Evolutionary conservation across 73 alveolate genomes (phyloP).

Genomic region (Loxodes magnus): DNA sequence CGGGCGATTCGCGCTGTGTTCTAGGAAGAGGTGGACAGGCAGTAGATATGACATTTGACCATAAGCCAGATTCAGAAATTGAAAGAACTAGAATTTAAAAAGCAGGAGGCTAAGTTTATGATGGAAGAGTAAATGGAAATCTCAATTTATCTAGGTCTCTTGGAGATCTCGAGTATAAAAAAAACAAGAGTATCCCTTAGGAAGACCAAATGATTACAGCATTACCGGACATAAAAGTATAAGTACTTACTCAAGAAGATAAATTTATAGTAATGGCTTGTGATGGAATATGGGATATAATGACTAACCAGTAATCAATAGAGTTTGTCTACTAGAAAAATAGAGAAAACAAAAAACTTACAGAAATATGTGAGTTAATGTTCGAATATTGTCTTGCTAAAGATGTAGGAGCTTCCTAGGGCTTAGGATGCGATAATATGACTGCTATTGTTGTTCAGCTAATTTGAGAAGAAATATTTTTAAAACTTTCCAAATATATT

Average conservation of each 20-base stretch:
- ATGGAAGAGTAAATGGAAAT: constrained; percentile 61
- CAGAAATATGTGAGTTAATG: constrained; percentile 41
- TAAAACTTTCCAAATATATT: no score
- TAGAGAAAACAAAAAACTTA: constrained; percentile 3
- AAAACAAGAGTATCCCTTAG: constrained; percentile 57
- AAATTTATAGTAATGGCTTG: constrained; percentile 35
- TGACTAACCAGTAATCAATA: constrained; percentile 18
- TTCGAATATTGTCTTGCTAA: constrained; percentile 55
- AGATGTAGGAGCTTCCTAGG: constrained; percentile 41
- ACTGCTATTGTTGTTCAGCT: constrained; percentile 45
- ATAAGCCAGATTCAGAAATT: constrained; percentile 65
- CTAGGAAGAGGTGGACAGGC: constrained; percentile 61
- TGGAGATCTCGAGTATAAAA: constrained; percentile 89
- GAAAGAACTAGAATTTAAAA: constrained; percentile 62
- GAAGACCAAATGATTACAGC: constrained; percentile 85
- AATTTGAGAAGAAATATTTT: no score
- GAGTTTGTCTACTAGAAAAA: constrained; percentile 14
- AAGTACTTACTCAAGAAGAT: constrained; percentile 35
- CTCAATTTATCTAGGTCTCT: constrained; percentile 68
- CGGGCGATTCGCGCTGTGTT: constrained; percentile 89
- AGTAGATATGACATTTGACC: constrained; percentile 67
- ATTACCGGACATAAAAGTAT: constrained; percentile 60
- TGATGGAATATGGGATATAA: constrained; percentile 46
- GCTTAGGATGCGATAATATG: constrained; percentile 82
- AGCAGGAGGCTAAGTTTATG: constrained; percentile 72